A percentile compares a stretch with the other conserved stretches of the same genome.
phyloP scores from a whole-genome alignment of 441 rosid species.

The Adansonia rubrostipa region DNA sequence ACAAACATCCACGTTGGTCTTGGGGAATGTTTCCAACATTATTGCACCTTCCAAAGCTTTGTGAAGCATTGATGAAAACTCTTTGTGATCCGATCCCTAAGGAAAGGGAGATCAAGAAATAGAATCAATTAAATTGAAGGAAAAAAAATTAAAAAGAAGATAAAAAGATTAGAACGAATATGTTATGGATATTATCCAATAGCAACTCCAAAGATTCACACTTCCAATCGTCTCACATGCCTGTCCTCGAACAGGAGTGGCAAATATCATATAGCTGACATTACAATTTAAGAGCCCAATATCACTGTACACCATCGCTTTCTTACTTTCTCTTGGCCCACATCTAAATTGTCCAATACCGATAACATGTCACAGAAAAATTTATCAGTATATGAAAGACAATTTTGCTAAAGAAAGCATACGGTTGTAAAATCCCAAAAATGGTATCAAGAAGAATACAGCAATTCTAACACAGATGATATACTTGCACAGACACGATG shows the following conservation, averaged over 20 bases:
- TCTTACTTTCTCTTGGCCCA: constrained; percentile 98
- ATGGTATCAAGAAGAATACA: constrained; percentile 9
- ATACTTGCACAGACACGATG: constrained; percentile 92
- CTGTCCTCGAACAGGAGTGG: constrained; percentile 71
- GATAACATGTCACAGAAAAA: neutral
- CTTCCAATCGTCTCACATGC: constrained; percentile 36
- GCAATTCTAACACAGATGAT: constrained; percentile 13
- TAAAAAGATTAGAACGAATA: constrained; percentile 23
- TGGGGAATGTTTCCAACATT: constrained; percentile 83
- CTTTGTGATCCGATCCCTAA: constrained; percentile 84
- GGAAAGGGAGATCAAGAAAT: constrained; percentile 23
- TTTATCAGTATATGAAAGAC: neutral
- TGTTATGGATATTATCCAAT: neutral
- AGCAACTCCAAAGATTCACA: constrained; percentile 20
- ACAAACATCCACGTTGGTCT: constrained; percentile 49
- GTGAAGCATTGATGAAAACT: constrained; percentile 82
- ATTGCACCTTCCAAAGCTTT: constrained; percentile 92
- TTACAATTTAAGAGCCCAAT: constrained; percentile 81
- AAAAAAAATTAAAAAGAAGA: constrained; percentile 19
- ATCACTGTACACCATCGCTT: constrained; percentile 89
- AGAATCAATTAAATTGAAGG: constrained; percentile 27
- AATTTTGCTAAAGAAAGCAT: constrained; percentile 2
- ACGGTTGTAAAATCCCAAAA: neutral
- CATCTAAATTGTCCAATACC: constrained; percentile 51
- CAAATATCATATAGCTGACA: constrained; percentile 83